Evolutionary conservation across 2,329 filamentous ascomycete species (phyloP), one percentile per base, ranked within the genome.

Genomic region (Alternaria hordeiaustralica): DNA sequence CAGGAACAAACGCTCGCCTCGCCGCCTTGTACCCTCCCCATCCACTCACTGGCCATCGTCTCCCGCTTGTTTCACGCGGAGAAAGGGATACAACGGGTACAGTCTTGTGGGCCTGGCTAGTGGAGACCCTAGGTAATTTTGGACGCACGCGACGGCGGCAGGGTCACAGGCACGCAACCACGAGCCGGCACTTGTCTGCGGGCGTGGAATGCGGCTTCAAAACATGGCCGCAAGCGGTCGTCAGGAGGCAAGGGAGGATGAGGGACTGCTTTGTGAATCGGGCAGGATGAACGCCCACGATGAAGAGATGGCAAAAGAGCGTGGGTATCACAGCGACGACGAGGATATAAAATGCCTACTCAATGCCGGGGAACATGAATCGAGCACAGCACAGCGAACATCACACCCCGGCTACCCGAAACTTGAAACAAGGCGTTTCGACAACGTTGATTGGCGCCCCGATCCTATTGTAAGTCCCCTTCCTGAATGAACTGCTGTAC

Each of bases 361-460:
- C 63, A 60, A 68, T 63, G 70, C 70, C 66, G 65, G 69, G 61
- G 47, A 59, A 54, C 65, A 61, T 64, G 61, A 65, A 62, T 70
- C 68, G 61, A 64, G 63, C 59, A 70, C 62, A 68, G 58, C 67
- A 75, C 65, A 76, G 66, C 74, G 66, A 77, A 70, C 69, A 73
- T 64, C 64, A 66, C 63, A 69, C 68, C 59, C 66, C 63, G 67
- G 64, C 70, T 65, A 76, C 65, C 68, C 67, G 47, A 71, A 75
- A 75, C 73, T 67, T 78, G 78, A 80, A 80, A 80, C 78, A 78
- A 67, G 72, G 68, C 69, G 67, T 59, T 68, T 69, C 66, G 64
- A 63, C 67, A 72, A 72, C 69, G 64, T 55, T 69, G 65, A 76
- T 76, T 77, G 74, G 75, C 71, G 69, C 63, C 55, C 60, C 67